Percentiles rank a stretch among this genome's conserved stretches.
These are phyloP conservation scores for Lojkania enalia DNA, from an alignment of 2,329 filamentous ascomycete genomes.

Conservation along the genomic window DNA sequence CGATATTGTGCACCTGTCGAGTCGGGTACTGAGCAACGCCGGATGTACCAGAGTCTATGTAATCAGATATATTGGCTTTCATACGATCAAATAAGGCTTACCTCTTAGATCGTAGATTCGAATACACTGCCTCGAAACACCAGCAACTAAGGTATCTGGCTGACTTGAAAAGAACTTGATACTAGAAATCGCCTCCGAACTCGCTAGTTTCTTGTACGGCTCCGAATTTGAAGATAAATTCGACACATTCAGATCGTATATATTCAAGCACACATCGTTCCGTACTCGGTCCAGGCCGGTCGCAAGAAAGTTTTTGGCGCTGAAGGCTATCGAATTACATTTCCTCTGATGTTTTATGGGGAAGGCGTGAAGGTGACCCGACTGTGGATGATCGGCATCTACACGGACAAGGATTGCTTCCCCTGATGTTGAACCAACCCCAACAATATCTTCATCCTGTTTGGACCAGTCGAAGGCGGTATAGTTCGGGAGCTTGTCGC, in stretches of 20 bases:
- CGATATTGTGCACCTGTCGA: slow-evolving; percentile 66
- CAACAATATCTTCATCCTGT: slow-evolving; percentile 66
- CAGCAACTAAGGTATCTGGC: slow-evolving; percentile 73
- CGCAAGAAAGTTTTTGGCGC: slow-evolving; percentile 69
- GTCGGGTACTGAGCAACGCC: slow-evolving; percentile 57
- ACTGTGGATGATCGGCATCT: slow-evolving; percentile 60
- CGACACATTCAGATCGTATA: slow-evolving; percentile 72
- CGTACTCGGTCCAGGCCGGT: slow-evolving; percentile 80
- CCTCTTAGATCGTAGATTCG: slow-evolving; percentile 79
- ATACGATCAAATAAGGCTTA: slow-evolving; percentile 47
- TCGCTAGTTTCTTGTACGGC: slow-evolving; percentile 60
- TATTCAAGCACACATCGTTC: slow-evolving; percentile 79
- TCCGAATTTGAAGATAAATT: slow-evolving; percentile 57
- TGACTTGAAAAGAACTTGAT: slow-evolving; percentile 80
- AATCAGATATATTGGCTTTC: slow-evolving; percentile 40
- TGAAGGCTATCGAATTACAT: slow-evolving; percentile 82
- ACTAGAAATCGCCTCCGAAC: slow-evolving; percentile 74
- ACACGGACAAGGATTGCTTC: slow-evolving; percentile 75
- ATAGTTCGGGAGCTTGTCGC: slow-evolving; percentile 62
- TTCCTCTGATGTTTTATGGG: slow-evolving; percentile 74
- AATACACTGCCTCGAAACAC: slow-evolving; percentile 74
- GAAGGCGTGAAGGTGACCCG: slow-evolving; percentile 61
- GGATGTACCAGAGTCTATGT: slow-evolving; percentile 45
- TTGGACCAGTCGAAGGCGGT: slow-evolving; percentile 69
- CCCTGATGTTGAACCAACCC: slow-evolving; percentile 74